Evolutionary conservation across 176 grass and related monocot species (phyloP).

Genomic region (Zizania latifolia): DNA sequence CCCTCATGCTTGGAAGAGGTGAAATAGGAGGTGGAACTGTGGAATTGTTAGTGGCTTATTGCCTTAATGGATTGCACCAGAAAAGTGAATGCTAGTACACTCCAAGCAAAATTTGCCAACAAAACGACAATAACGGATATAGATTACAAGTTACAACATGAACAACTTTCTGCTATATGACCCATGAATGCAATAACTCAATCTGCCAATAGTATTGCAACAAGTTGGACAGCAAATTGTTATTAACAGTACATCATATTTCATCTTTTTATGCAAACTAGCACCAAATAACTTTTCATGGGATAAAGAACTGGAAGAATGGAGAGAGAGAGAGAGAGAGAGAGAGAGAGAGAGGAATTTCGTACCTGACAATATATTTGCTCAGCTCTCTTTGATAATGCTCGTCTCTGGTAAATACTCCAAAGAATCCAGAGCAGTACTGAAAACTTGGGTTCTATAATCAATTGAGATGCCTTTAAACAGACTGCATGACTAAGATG

Average conservation of each 20-base stretch:
- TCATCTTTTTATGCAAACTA: not conserved
- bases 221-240: not conserved
- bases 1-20: not conserved
- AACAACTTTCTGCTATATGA: not conserved
- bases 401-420: conserved; percentile 36
- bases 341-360: not conserved
- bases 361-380: conserved; percentile 69
- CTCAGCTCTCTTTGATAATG: conserved; percentile 49
- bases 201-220: not conserved
- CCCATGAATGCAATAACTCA: not conserved
- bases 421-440: conserved; percentile 40
- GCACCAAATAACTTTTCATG: not conserved
- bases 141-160: not conserved
- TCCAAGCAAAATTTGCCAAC: not conserved
- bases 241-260: not conserved
- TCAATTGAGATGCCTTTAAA: conserved; percentile 23
- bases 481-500: not conserved
- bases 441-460: conserved; percentile 43
- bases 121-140: not conserved
- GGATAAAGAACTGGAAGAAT: not conserved
- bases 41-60: not conserved
- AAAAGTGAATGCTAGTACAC: not conserved
- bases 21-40: not conserved
- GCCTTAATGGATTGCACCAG: not conserved
- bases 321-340: too few relatives aligned